Evolutionary conservation across 2,329 filamentous ascomycete species (phyloP), one percentile per base, ranked within the genome.

Genomic region (Paecilomyces sp.): DNA sequence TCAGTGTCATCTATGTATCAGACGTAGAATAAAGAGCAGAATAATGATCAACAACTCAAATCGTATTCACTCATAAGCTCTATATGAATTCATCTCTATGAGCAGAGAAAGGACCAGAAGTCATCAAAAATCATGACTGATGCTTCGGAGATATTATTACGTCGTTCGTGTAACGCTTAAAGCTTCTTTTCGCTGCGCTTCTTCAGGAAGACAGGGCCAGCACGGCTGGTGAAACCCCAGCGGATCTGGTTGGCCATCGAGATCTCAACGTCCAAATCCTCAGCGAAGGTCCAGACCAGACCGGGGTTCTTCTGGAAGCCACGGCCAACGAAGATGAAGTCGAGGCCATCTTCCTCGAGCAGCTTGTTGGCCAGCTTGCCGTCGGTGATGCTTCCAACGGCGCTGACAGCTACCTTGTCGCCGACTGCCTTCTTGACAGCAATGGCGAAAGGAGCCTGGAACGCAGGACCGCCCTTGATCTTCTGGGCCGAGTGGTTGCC

Each of bases 281-380:
- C 68, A 3, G 69, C 69, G 57, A 68, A 87, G 34, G 83, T 81
- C 75, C 91, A 85, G 8, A 91, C 88, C 70, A 92, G 86, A 60
- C 90, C 87, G 0, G 92, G 89, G 69, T 96, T 91, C 71, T 91
- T 85, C 76, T 95, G 81, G 74, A 94, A 94, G 68, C 89, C 88
- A 59, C 91, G 81, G 0, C 85, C 92, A 1, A 88, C 81, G 18
- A 93, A 80, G 0, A 88, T 85, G n/a, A 92, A 73, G 70, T 97
- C 92, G 60, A 86, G 67, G 62, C 75, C 73, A 8, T 77, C 72
- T 62, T 77, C 73, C 60, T 84, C 77, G 1, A 85, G 70, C 68
- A 88, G 60, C 77, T 84, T 64, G 80, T 86, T 82, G 5, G 90
- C 91, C 71, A 88, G 82, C 66, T 86, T 83, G 1, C 87, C 88